phyloP scores from a whole-genome alignment of 192 early-diverging fungal species.

The Podila epicladia region DNA sequence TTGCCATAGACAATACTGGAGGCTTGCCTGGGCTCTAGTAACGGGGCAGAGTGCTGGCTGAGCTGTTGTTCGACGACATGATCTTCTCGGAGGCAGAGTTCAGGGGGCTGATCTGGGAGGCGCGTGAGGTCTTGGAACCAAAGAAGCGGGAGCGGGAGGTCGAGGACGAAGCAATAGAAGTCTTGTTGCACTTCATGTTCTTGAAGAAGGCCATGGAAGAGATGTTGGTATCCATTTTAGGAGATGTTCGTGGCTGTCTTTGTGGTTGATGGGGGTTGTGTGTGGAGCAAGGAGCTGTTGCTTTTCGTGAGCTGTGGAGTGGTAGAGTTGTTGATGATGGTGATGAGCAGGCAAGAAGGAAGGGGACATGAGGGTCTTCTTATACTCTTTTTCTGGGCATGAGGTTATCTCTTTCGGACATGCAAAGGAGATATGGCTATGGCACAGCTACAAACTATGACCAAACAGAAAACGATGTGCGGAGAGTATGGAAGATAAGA shows the following conservation, averaged over 20 bases:
- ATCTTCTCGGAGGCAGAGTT: conserved; percentile 24
- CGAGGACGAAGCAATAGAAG: neutral
- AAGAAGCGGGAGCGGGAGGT: neutral
- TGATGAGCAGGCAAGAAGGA: too few species aligned
- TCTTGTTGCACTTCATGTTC: conserved; percentile 48
- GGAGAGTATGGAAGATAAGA: too few species aligned
- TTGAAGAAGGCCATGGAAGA: conserved; percentile 50
- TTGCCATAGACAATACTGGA: too few species aligned
- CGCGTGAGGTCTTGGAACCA: conserved; percentile 19
- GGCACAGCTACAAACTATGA: too few species aligned
- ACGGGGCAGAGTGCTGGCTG: conserved; percentile 9
- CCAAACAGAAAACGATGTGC: too few species aligned
- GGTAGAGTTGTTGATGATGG: too few species aligned
- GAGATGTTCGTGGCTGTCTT: neutral
- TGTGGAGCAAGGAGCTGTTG: neutral
- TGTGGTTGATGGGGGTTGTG: neutral
- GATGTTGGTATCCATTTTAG: conserved; percentile 39
- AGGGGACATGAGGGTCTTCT: too few species aligned
- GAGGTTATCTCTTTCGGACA: too few species aligned
- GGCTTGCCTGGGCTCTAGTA: neutral
- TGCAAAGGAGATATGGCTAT: too few species aligned
- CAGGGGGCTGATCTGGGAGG: conserved; percentile 21
- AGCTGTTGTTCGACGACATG: conserved; percentile 38
- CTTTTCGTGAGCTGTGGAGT: neutral
- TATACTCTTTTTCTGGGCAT: too few species aligned